These are phyloP conservation scores for Phytopythium kandeliae DNA, from an alignment of 352 stramenopile genomes.

Conservation along the genomic window DNA sequence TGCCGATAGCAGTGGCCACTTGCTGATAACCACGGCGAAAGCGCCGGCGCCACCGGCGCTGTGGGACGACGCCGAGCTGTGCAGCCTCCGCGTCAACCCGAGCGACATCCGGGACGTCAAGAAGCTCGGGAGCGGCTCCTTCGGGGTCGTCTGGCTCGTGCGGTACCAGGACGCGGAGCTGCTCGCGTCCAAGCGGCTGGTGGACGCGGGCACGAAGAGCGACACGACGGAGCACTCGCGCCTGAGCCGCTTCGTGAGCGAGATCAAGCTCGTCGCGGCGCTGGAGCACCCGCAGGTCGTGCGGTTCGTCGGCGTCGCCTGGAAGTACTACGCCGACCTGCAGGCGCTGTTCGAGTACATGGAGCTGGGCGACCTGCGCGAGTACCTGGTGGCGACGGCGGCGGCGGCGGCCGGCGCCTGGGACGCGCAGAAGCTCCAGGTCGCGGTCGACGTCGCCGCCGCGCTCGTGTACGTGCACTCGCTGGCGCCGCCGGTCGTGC, in stretches of 20 bases:
- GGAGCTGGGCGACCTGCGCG: slow-evolving; percentile 45
- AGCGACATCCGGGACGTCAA: slow-evolving; percentile 41
- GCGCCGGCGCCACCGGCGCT: background rate
- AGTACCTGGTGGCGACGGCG: slow-evolving; percentile 18
- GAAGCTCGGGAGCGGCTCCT: slow-evolving; percentile 30
- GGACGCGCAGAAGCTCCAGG: slow-evolving; percentile 11
- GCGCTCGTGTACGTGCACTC: slow-evolving; percentile 12
- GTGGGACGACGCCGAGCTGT: slow-evolving; percentile 35
- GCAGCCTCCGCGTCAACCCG: slow-evolving; percentile 24
- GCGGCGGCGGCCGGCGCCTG: slow-evolving; percentile 15
- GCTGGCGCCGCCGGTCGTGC: slow-evolving; percentile 6
- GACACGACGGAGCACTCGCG: background rate
- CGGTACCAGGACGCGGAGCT: slow-evolving; percentile 25
- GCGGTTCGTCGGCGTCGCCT: slow-evolving; percentile 54
- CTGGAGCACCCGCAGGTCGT: slow-evolving; percentile 69
- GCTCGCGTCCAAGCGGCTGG: slow-evolving; percentile 32
- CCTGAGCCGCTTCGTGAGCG: slow-evolving; percentile 41
- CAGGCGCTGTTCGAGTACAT: slow-evolving; percentile 74
- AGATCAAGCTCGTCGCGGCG: slow-evolving; percentile 64
- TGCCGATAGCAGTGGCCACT: too few relatives aligned
- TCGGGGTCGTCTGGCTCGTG: slow-evolving; percentile 36
- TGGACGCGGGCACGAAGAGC: slow-evolving; percentile 9
- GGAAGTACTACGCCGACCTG: slow-evolving; percentile 46
- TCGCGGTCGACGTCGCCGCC: slow-evolving; percentile 12
- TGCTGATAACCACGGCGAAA: too few relatives aligned